Percentiles rank a stretch among this genome's conserved stretches.
These are phyloP conservation scores for Dentipellis fragilis DNA, from an alignment of 768 basidiomycete species.

Conservation along the genomic window DNA sequence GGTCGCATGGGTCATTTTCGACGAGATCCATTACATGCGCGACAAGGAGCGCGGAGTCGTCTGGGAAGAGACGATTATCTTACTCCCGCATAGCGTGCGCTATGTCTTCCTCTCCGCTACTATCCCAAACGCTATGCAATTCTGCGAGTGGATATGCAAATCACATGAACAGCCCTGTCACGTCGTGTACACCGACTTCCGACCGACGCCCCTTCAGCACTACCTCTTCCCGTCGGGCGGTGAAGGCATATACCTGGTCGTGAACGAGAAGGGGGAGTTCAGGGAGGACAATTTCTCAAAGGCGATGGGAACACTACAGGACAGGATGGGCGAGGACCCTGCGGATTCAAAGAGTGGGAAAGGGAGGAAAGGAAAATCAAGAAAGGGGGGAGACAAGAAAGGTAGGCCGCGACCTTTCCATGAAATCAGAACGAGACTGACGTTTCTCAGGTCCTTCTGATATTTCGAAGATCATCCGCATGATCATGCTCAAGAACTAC, in stretches of 20 bases:
- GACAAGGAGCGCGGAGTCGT: slow-evolving; percentile 99
- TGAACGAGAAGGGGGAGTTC: slow-evolving; percentile 98
- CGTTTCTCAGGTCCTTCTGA: slow-evolving; percentile 64
- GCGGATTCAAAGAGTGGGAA: slow-evolving; percentile 79
- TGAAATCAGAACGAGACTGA: slow-evolving; percentile 2
- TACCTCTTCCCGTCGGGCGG: slow-evolving; percentile 96
- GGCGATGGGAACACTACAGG: slow-evolving; percentile 91
- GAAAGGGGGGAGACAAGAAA: slow-evolving; percentile 89
- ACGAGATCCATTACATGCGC: slow-evolving; percentile 99
- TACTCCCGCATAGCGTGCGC: slow-evolving; percentile 90
- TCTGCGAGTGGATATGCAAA: slow-evolving; percentile 97
- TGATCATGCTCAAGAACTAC: slow-evolving; percentile 97
- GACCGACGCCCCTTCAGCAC: slow-evolving; percentile 95
- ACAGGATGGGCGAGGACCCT: slow-evolving; percentile 81
- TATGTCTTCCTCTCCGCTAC: slow-evolving; percentile 99
- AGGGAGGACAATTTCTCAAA: slow-evolving; percentile 96
- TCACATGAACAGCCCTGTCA: slow-evolving; percentile 97
- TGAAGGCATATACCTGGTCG: slow-evolving; percentile 94
- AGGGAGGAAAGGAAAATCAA: slow-evolving; percentile 85
- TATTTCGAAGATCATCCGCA: slow-evolving; percentile 94
- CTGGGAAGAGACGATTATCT: slow-evolving; percentile 98
- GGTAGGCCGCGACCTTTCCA: slow-evolving; percentile 32
- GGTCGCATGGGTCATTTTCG: slow-evolving; percentile 99
- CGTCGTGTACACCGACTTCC: slow-evolving; percentile 98
- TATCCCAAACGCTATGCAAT: slow-evolving; percentile 99